Evolutionary conservation across 345 rosid genomes (phyloP), one percentile per base, ranked within the genome.

Genomic region (Boechera divaricarpa): DNA sequence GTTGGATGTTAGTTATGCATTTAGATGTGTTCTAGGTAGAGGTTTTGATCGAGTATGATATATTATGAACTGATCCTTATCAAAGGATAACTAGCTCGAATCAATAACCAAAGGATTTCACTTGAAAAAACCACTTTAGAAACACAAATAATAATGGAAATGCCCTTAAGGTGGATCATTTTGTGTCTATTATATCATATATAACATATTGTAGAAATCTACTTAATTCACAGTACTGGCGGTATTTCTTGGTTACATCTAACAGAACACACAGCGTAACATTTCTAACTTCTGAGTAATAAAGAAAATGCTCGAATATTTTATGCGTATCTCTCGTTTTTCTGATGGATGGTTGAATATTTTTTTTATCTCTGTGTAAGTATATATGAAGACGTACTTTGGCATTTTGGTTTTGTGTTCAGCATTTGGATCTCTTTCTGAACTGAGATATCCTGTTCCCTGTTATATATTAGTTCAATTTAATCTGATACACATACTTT

Each of bases 391-490:
- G 38, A 24, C 60, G 49, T 36, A 75, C 63, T 36, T 51, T n/a
- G 51, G 5, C 21, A 38, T 47, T 74, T 67, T 67, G 8, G 51
- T 48, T 55, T 42, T 24, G 13, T 4, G 29, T 59, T 75, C 32
- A 11, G 24, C 3, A 67, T 76, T 60, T 51, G 15, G 52, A 11
- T 66, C 51, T 48, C 31, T 4, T 44, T 7, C 47, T 38, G 10
- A 33, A 36, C 70, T 16, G 47, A 49, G 59, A 58, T 72, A 51
- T 59, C 74, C 1, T 67, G 47, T 52, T 21, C 49, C 16, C 55
- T 35, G 61, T 39, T 64, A 7, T 47, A 47, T 48, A 31, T 39
- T 38, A 52, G 3, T 28, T 63, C 44, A 47, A 10, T 28, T 58
- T 28, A 32, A 42, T 78, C 68, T 52, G 63, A 10, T 31, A 41